Base-by-base conservation (phyloP, 805 yeast genomes). In the Suhomyces tanzawaensis region DNA sequence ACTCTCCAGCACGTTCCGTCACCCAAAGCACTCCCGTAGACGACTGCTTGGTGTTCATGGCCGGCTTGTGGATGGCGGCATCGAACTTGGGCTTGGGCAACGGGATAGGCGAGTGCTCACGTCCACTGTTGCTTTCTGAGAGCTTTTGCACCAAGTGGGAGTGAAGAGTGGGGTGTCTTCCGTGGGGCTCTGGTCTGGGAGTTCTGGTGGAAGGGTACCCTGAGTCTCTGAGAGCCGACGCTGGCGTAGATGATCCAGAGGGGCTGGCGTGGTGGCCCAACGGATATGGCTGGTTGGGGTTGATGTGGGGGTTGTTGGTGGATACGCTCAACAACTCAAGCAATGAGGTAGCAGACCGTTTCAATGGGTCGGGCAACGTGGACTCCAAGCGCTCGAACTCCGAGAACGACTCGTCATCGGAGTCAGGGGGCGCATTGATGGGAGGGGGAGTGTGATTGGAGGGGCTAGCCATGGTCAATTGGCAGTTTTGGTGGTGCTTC, bases 11-110 rank as follows among this genome's bases (percentile, higher is more conserved):
- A 44, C 81, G 62, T 49, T 77, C 82, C 1, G 83, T 77, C 39
- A 76, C 76, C 83, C 83, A 77, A 36, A 77, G 69, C 23, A 77
- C 83, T 39, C 83, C 83, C 0, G 83, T 77, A 9, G 81, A 75
- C 9, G 79, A 72, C 48, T 77, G 81, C 40, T 69, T 67, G 24
- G 76, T 73, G 57, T 77, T 78, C 64, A 77, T 58, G 7, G 81
- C 83, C 4, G 83, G 83, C 48, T 73, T 71, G 49, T 69, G 70
- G 37, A 72, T 69, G 21, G 60, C 69, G 36, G 65, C 70, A 36
- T 66, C 61, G 48, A 64, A 58, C 32, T 62, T 52, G 4, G 79
- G 79, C 22, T 64, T 65, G 1, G 80, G 79, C 23, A 72, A 54
- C 1, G 80, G 80, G 7, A 74, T 56, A 2, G 80, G 80, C 3